These are phyloP conservation scores for Calonectria honghensis DNA, from an alignment of 2,329 filamentous ascomycete species.

Conservation along the genomic window DNA sequence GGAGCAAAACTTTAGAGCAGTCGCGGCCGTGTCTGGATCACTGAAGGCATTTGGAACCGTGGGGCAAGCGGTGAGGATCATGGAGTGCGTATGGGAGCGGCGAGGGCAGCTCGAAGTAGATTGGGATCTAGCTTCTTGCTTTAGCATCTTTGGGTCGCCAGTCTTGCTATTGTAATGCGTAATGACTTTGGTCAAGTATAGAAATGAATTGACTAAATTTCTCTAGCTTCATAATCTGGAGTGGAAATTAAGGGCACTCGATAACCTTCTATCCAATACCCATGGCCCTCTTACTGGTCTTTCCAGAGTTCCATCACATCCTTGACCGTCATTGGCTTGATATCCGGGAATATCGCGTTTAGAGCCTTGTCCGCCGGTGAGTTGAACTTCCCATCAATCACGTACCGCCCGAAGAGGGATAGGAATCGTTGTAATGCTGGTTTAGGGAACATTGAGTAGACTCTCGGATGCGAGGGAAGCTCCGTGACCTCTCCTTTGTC, in stretches of 20 bases:
- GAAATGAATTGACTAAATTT: background rate
- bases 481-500: slow-evolving; percentile 1
- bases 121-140: slow-evolving; percentile 58
- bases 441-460: slow-evolving; percentile 1
- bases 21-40: background rate
- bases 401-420: slow-evolving; percentile 4
- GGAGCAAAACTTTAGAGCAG: background rate
- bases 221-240: background rate
- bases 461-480: background rate
- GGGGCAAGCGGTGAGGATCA: slow-evolving; percentile 25
- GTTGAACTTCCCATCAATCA: background rate
- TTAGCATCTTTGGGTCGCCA: slow-evolving; percentile 44
- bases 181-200: background rate
- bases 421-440: background rate
- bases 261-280: background rate
- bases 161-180: background rate
- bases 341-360: background rate
- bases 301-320: slow-evolving; percentile 3
- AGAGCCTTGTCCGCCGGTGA: background rate
- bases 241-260: too few species aligned
- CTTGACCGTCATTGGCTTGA: background rate
- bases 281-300: too few species aligned
- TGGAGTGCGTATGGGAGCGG: slow-evolving; percentile 26
- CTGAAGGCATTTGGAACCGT: slow-evolving; percentile 28
- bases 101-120: slow-evolving; percentile 10